phyloP scores from a whole-genome alignment of 2,329 filamentous ascomycete species.

The Trichoderma arundinaceum region DNA sequence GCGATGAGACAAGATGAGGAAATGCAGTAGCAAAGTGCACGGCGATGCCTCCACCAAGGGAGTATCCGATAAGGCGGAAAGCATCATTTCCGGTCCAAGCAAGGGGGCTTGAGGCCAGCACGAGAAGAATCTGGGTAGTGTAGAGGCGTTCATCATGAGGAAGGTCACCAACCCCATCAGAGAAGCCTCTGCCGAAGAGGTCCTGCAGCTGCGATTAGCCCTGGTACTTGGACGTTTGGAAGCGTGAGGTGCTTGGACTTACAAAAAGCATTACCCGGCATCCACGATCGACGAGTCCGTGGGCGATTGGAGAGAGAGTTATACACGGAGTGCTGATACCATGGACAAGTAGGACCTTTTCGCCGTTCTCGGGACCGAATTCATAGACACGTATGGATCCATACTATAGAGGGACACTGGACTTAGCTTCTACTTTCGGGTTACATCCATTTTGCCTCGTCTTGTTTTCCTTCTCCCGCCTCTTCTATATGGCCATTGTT shows the following conservation, averaged over 20 bases:
- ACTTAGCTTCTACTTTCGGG: constrained; percentile 24
- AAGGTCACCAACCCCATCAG: constrained; percentile 67
- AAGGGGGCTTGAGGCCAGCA: constrained; percentile 70
- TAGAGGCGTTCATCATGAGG: constrained; percentile 78
- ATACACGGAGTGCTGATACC: constrained; percentile 85
- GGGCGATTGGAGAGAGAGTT: constrained; percentile 70
- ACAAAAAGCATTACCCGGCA: constrained; percentile 83
- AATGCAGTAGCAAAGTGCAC: constrained; percentile 76
- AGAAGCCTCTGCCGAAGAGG: constrained; percentile 72
- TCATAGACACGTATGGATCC: constrained; percentile 81
- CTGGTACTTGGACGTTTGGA: neutral
- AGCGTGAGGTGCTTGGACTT: constrained; percentile 35
- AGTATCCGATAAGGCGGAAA: constrained; percentile 78
- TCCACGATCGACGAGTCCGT: constrained; percentile 68
- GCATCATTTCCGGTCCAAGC: constrained; percentile 65
- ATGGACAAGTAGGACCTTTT: constrained; percentile 78
- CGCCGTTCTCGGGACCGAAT: constrained; percentile 75
- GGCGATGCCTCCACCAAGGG: constrained; percentile 79
- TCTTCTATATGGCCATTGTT: too few relatives aligned
- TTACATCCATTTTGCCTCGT: neutral
- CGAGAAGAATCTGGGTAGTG: constrained; percentile 72
- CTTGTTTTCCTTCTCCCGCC: neutral
- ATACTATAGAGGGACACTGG: constrained; percentile 52
- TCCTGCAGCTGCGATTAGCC: constrained; percentile 51
- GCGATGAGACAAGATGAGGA: constrained; percentile 68